Evolutionary conservation across 2,329 filamentous ascomycete species (phyloP).

Genomic region (Tolypocladium cylindrosporum): DNA sequence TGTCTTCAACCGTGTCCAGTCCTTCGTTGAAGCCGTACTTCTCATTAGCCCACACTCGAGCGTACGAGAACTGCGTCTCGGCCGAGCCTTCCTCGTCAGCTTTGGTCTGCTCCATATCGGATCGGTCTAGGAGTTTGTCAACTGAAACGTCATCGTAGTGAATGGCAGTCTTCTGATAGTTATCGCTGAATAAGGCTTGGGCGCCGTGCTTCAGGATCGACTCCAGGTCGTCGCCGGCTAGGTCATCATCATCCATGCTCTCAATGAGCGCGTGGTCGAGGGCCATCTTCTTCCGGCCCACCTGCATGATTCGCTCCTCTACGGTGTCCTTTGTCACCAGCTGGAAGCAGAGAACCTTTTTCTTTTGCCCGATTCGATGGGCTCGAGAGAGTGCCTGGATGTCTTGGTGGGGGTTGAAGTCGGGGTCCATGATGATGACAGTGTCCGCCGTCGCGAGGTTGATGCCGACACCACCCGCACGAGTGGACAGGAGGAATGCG

Average conservation of each 20-base stretch:
- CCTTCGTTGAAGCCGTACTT: slow-evolving; percentile 56
- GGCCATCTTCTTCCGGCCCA: slow-evolving; percentile 91
- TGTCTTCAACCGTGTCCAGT: slow-evolving; percentile 39
- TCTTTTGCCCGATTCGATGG: slow-evolving; percentile 91
- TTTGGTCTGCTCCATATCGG: slow-evolving; percentile 63
- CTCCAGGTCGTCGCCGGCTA: slow-evolving; percentile 70
- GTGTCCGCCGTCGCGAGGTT: slow-evolving; percentile 96
- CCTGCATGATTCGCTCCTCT: slow-evolving; percentile 94
- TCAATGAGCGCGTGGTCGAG: slow-evolving; percentile 93
- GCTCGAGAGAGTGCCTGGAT: slow-evolving; percentile 90
- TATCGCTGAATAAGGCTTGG: slow-evolving; percentile 72
- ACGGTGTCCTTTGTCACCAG: slow-evolving; percentile 80
- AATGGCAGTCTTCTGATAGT: slow-evolving; percentile 61
- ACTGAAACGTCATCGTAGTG: slow-evolving; percentile 72
- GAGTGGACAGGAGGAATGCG: slow-evolving; percentile 85
- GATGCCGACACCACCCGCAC: slow-evolving; percentile 93
- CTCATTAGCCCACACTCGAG: slow-evolving; percentile 86
- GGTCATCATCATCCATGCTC: slow-evolving; percentile 75
- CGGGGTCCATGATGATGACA: slow-evolving; percentile 92
- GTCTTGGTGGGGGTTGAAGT: slow-evolving; percentile 97
- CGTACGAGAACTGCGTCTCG: slow-evolving; percentile 80
- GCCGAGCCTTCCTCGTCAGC: slow-evolving; percentile 52
- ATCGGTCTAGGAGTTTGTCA: slow-evolving; percentile 85
- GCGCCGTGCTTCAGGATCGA: slow-evolving; percentile 83
- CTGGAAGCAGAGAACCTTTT: slow-evolving; percentile 92